phyloP scores from a whole-genome alignment of 208 protist genomes.

The Vickermania spadyakhi region DNA sequence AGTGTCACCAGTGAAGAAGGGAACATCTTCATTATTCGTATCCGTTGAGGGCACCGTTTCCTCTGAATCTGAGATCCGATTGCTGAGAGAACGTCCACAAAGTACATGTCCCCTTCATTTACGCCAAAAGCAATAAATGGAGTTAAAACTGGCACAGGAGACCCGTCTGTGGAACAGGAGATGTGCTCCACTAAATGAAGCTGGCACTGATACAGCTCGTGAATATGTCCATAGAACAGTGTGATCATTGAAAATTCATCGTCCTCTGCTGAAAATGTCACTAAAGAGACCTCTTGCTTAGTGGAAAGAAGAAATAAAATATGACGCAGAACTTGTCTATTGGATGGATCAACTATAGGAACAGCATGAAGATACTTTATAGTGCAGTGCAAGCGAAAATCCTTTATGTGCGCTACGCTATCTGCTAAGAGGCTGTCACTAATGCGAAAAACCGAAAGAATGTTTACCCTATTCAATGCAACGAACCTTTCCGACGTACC shows the following conservation, averaged over 20 bases:
- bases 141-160: constrained; percentile 6
- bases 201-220: constrained; percentile 47
- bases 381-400: constrained; percentile 48
- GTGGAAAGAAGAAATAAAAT: constrained; percentile 65
- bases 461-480: constrained; percentile 40
- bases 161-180: constrained; percentile 25
- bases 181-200: constrained; percentile 38
- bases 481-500: constrained; percentile 15
- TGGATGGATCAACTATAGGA: constrained; percentile 21
- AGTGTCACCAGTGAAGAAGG: not conserved
- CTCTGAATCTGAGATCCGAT: constrained; percentile 11
- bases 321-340: constrained; percentile 24
- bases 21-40: not conserved
- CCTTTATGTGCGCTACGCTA: constrained; percentile 20
- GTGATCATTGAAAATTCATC: constrained; percentile 27
- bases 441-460: constrained; percentile 36
- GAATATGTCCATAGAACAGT: constrained; percentile 45
- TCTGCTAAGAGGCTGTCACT: not conserved
- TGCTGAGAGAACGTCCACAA: constrained; percentile 55
- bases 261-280: constrained; percentile 18
- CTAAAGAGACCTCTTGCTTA: constrained; percentile 65
- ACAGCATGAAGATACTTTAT: constrained; percentile 63
- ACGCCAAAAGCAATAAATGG: constrained; percentile 64
- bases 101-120: constrained; percentile 36
- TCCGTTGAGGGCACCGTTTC: not conserved